Evolutionary conservation across 805 yeast species (phyloP).

Genomic region (Saccharomycopsis sp.): DNA sequence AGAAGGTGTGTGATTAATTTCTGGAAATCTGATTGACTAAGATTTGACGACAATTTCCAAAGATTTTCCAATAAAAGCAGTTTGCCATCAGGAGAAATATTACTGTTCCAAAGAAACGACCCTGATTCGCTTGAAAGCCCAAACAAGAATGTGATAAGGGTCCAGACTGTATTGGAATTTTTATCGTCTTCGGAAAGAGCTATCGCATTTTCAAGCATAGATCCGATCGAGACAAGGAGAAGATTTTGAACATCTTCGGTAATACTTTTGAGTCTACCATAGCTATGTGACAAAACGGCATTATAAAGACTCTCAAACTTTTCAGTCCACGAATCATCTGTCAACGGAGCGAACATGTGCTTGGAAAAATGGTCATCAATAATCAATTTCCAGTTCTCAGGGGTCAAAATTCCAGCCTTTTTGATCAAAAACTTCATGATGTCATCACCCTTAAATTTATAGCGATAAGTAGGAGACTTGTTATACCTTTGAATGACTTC

Average conservation of each 20-base stretch:
- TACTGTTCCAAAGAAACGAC: constrained; percentile 28
- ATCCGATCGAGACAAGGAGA: not conserved
- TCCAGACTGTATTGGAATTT: not conserved
- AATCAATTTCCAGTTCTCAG: constrained; percentile 11
- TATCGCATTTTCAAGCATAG: not conserved
- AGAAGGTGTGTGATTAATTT: not conserved
- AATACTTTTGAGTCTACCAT: not conserved
- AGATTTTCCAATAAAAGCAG: not conserved
- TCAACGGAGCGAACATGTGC: not conserved
- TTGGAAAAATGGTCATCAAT: not conserved
- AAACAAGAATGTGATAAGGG: not conserved
- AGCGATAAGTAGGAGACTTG: not conserved
- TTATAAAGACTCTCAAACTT: not conserved
- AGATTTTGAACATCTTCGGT: not conserved
- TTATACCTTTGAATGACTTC: constrained; percentile 11
- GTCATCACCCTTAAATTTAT: constrained; percentile 11
- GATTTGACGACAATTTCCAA: not conserved
- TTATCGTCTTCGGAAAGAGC: not conserved
- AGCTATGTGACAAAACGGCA: not conserved
- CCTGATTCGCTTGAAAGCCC: not conserved
- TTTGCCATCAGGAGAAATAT: constrained; percentile 27
- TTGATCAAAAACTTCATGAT: constrained; percentile 9
- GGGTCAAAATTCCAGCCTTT: constrained; percentile 9
- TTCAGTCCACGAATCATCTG: not conserved
- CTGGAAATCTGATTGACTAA: not conserved